phyloP scores from a whole-genome alignment of 1,139 yeast genomes.

The Yamadazyma triangularis region DNA sequence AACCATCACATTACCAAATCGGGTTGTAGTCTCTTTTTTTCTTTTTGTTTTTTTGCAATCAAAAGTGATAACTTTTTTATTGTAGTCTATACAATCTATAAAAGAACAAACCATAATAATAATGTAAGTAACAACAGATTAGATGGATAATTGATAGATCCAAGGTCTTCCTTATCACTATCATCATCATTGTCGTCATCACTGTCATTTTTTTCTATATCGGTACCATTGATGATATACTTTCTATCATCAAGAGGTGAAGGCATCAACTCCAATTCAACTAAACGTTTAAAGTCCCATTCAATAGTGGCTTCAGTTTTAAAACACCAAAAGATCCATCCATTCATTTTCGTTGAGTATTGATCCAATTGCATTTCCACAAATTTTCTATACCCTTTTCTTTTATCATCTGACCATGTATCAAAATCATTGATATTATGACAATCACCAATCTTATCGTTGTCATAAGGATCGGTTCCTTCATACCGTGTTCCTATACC shows the following conservation, averaged over 20 bases:
- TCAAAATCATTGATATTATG: constrained; percentile 49
- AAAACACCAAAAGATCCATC: constrained; percentile 93
- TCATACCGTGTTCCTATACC: constrained; percentile 83
- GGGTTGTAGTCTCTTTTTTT: too few relatives aligned
- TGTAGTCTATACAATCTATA: too few relatives aligned
- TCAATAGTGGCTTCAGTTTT: constrained; percentile 85
- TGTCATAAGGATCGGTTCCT: constrained; percentile 47
- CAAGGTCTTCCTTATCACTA: constrained; percentile 2
- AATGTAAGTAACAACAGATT: too few relatives aligned
- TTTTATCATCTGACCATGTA: constrained; percentile 58
- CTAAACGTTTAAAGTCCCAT: constrained; percentile 72
- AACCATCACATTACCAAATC: too few relatives aligned
- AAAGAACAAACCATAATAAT: too few relatives aligned
- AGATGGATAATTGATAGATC: constrained; percentile 1
- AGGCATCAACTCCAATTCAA: constrained; percentile 51
- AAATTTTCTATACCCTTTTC: constrained; percentile 56
- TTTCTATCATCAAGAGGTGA: constrained; percentile 49
- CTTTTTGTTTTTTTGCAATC: too few relatives aligned
- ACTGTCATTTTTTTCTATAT: constrained; percentile 13
- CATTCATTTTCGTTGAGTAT: constrained; percentile 58
- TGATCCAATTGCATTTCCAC: constrained; percentile 91
- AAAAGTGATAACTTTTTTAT: too few relatives aligned
- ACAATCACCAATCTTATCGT: constrained; percentile 60
- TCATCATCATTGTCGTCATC: constrained; percentile 5
- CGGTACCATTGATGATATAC: constrained; percentile 37